phyloP scores from a whole-genome alignment of 2,329 filamentous ascomycete species.

The Byssoonygena ceratinophila region DNA sequence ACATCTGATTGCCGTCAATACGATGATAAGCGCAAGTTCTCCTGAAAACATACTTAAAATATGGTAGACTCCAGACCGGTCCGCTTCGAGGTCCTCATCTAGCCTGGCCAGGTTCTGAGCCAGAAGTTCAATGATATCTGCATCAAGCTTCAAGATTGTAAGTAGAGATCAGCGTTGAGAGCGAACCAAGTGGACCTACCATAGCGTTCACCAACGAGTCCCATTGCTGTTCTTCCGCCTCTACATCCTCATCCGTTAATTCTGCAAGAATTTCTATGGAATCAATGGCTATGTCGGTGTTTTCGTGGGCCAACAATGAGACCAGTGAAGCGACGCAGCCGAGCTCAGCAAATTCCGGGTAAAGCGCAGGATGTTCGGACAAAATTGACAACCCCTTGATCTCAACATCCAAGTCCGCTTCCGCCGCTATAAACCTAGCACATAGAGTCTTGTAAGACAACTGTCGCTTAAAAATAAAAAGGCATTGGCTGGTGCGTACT shows the following conservation, averaged over 20 bases:
- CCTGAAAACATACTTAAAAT: constrained; percentile 46
- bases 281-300: constrained; percentile 90
- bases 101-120: constrained; percentile 58
- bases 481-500: constrained; percentile 37
- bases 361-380: constrained; percentile 74
- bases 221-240: constrained; percentile 72
- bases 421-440: constrained; percentile 59
- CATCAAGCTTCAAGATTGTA: constrained; percentile 29
- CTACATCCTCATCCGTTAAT: constrained; percentile 85
- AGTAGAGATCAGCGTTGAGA: background rate
- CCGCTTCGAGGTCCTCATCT: constrained; percentile 60
- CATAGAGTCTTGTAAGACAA: constrained; percentile 17
- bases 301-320: constrained; percentile 79
- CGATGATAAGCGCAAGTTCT: no score
- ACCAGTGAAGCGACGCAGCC: constrained; percentile 66
- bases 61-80: constrained; percentile 78
- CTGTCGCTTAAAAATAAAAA: background rate
- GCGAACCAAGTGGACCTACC: constrained; percentile 25
- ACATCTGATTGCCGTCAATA: constrained; percentile 41
- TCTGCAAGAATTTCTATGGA: constrained; percentile 83
- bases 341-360: constrained; percentile 65
- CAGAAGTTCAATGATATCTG: constrained; percentile 34
- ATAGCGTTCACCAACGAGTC: constrained; percentile 57
- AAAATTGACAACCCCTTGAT: constrained; percentile 81
- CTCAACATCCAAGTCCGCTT: constrained; percentile 80